These are phyloP conservation scores for Clitopilus passeckerianus DNA, from an alignment of 768 basidiomycete species.

Conservation along the genomic window DNA sequence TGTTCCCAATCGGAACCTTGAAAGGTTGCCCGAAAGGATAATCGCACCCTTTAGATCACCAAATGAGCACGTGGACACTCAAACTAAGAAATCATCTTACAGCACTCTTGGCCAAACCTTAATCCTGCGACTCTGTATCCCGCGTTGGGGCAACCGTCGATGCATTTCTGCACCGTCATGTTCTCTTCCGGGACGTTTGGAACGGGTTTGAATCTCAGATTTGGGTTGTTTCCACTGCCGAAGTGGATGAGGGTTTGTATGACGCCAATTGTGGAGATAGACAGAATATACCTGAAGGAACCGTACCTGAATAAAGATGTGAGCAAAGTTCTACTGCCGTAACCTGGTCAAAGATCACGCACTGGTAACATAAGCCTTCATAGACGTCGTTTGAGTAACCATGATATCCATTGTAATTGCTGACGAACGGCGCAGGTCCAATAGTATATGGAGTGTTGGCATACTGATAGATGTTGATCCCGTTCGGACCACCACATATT, in stretches of 20 bases:
- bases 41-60: not conserved
- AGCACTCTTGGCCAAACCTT: slow-evolving; percentile 15
- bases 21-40: not conserved
- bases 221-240: slow-evolving; percentile 8
- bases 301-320: not conserved
- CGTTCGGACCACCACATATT: slow-evolving; percentile 14
- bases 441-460: slow-evolving; percentile 11
- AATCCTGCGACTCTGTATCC: slow-evolving; percentile 12
- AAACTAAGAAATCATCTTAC: slow-evolving; percentile 2
- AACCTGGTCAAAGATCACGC: not conserved
- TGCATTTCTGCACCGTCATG: slow-evolving; percentile 16
- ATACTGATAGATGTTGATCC: slow-evolving; percentile 14
- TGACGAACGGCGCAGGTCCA: slow-evolving; percentile 9
- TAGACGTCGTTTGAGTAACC: slow-evolving; percentile 12
- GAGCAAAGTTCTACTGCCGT: too few species aligned
- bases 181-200: slow-evolving; percentile 7
- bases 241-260: too few species aligned
- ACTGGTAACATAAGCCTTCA: slow-evolving; percentile 1
- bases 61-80: not conserved
- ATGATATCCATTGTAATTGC: slow-evolving; percentile 8
- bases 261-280: too few species aligned
- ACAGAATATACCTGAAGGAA: not conserved
- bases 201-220: slow-evolving; percentile 1
- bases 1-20: slow-evolving; percentile 9
- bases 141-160: slow-evolving; percentile 10